Percentiles rank a stretch among this genome's conserved stretches.
phyloP scores from a whole-genome alignment of 2,329 filamentous ascomycete genomes.

The Venturia aucupariae region DNA sequence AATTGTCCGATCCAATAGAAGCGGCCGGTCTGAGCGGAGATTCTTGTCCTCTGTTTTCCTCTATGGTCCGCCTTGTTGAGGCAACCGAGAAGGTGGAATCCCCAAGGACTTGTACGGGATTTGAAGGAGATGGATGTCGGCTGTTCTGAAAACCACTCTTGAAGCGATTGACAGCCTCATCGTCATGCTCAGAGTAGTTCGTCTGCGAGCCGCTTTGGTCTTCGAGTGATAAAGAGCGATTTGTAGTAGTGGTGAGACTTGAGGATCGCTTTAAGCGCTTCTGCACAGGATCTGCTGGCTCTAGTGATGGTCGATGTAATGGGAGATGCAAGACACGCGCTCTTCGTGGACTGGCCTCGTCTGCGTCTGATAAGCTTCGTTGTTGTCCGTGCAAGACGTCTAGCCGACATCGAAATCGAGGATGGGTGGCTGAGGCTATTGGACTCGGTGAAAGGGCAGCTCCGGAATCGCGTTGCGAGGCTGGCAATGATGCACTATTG shows the following conservation, averaged over 20 bases:
- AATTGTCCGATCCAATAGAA: not conserved
- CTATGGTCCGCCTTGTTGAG: not conserved
- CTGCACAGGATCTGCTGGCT: not conserved
- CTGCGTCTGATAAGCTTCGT: not conserved
- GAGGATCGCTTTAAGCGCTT: not conserved
- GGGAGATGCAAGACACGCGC: not conserved
- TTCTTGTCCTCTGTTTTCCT: not conserved
- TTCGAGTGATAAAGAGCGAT: not conserved
- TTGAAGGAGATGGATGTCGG: not conserved
- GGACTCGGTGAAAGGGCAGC: not conserved
- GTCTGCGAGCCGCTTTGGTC: not conserved
- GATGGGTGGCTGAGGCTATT: not conserved
- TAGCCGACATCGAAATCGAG: not conserved
- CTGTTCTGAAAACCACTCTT: not conserved
- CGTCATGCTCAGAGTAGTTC: not conserved
- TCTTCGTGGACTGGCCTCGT: not conserved
- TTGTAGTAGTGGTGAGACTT: not conserved
- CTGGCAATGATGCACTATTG: not conserved
- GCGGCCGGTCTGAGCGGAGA: not conserved
- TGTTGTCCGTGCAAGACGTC: not conserved
- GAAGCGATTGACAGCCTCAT: not conserved
- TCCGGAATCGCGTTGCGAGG: not conserved
- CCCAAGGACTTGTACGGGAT: not conserved
- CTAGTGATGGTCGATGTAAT: not conserved
- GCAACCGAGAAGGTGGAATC: not conserved